Evolutionary conservation across 1,284 basidiomycete species (phyloP).

Genomic region (Puccinia polysora): DNA sequence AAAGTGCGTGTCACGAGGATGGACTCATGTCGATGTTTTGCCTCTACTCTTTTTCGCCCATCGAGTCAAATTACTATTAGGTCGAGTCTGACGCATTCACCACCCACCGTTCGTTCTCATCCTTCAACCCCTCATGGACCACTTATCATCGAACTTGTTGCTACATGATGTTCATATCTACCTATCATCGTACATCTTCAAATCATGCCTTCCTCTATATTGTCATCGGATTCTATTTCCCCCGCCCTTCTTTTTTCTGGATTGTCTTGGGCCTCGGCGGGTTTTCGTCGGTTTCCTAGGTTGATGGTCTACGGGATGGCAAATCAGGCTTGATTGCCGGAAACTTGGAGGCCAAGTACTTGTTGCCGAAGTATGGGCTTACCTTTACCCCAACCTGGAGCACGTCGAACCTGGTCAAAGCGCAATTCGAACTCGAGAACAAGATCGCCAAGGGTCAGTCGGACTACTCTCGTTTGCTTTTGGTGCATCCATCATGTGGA

Average conservation of each 20-base stretch:
- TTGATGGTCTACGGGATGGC: conserved; percentile 51
- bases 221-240: conserved; percentile 15
- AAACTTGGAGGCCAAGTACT: conserved; percentile 53
- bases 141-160: neutral
- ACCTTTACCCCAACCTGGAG: conserved; percentile 68
- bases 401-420: conserved; percentile 75
- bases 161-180: neutral
- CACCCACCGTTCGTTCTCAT: conserved; percentile 38
- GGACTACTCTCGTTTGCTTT: neutral
- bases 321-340: conserved; percentile 52
- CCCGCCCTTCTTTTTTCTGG: neutral
- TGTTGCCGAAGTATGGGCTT: conserved; percentile 52
- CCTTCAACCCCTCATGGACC: neutral
- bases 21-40: conserved; percentile 15
- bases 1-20: conserved; percentile 49
- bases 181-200: conserved; percentile 13
- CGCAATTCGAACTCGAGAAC: conserved; percentile 93
- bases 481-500: neutral
- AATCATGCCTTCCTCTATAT: too few relatives aligned
- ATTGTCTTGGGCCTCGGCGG: neutral
- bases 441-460: conserved; percentile 76
- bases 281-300: conserved; percentile 15
- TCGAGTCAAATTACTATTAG: conserved; percentile 73
- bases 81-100: conserved; percentile 27
- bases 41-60: conserved; percentile 27